Conservation (phyloP, 495 filamentous ascomycete genomes). For the Xylaria venustula region DNA sequence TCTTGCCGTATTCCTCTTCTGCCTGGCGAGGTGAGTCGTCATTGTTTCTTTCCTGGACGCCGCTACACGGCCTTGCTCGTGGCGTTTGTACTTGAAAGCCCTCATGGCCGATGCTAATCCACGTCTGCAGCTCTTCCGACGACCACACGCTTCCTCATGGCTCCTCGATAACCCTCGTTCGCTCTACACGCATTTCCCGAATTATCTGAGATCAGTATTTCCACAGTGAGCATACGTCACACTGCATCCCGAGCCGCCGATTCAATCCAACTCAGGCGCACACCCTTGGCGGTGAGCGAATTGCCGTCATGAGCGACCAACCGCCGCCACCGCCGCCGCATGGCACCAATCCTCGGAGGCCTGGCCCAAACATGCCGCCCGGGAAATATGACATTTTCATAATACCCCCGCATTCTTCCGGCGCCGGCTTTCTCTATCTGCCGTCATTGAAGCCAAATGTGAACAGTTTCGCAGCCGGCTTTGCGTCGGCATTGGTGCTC, state of each 20-base stretch:
- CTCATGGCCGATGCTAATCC: not conserved
- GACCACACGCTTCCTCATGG: conserved; percentile 37
- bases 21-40: not conserved
- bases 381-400: conserved; percentile 97
- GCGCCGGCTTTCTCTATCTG: conserved; percentile 89
- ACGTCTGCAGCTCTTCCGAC: conserved; percentile 11
- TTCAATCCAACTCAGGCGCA: not conserved
- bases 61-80: not conserved
- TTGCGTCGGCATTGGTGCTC: conserved; percentile 65
- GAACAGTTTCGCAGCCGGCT: conserved; percentile 89
- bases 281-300: not conserved
- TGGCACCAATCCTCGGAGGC: conserved; percentile 56
- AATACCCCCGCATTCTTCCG: conserved; percentile 89
- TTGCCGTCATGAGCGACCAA: conserved; percentile 38
- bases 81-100: not conserved
- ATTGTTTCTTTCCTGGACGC: not conserved
- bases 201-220: conserved; percentile 25
- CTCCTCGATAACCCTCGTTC: conserved; percentile 35
- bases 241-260: not conserved
- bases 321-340: conserved; percentile 64
- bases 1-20: not conserved
- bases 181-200: conserved; percentile 7
- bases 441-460: conserved; percentile 80
- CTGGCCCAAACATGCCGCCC: conserved; percentile 61
- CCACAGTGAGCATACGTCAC: conserved; percentile 18